A percentile compares a stretch with the other conserved stretches of the same genome.
phyloP scores from a whole-genome alignment of 2,329 filamentous ascomycete species.

The Colletotrichum sp. region DNA sequence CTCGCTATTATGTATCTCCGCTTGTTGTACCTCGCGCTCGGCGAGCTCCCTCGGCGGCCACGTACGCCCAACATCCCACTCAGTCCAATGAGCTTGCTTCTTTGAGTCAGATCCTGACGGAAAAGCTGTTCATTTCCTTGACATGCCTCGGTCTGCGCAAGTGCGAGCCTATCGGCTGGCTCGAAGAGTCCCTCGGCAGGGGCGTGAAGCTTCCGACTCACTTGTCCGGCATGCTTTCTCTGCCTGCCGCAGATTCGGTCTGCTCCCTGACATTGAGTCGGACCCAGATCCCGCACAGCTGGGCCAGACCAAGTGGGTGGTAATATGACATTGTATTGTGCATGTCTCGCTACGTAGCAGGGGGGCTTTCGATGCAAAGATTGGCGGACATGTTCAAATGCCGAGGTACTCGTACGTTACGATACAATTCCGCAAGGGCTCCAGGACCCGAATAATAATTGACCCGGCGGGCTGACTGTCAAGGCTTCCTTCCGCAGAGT shows the following conservation, averaged over 20 bases:
- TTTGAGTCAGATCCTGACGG: not conserved
- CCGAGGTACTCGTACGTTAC: not conserved
- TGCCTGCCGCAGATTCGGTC: not conserved
- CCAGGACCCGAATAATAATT: not conserved
- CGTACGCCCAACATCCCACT: not conserved
- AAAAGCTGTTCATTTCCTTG: not conserved
- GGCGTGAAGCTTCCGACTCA: not conserved
- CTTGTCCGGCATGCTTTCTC: not conserved
- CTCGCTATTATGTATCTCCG: not conserved
- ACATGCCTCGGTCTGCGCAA: not conserved
- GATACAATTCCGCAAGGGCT: not conserved
- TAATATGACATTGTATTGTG: not conserved
- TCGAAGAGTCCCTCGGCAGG: not conserved
- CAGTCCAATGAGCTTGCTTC: not conserved
- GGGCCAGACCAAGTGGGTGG: not conserved
- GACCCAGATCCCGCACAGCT: not conserved
- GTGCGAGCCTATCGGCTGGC: not conserved
- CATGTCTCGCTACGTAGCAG: not conserved
- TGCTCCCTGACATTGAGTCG: fast-evolving
- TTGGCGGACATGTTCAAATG: not conserved
- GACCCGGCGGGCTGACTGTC: not conserved
- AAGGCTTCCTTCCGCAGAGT: not conserved
- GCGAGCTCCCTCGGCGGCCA: not conserved
- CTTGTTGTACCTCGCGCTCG: not conserved
- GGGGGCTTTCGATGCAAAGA: not conserved